phyloP scores from a whole-genome alignment of 1,139 yeast species.

The Geotrichum phurueaensis region DNA sequence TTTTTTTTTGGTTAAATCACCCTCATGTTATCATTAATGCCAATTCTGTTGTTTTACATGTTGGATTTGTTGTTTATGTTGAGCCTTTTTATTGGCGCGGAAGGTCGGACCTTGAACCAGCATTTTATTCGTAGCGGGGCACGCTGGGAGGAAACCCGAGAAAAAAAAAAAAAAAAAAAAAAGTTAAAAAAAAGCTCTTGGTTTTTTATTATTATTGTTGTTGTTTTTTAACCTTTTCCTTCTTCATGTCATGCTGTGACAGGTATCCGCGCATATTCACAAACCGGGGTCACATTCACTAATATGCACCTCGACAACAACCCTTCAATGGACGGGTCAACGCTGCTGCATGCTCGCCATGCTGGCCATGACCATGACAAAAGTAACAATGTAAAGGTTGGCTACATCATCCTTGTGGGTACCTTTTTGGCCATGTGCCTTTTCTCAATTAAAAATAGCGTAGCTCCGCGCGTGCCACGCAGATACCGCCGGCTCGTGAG shows the following conservation, averaged over 20 bases:
- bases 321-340: neutral
- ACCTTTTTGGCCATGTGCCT: constrained; percentile 30
- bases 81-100: neutral
- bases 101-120: neutral
- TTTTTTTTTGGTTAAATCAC: neutral
- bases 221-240: neutral
- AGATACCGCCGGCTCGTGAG: constrained; percentile 23
- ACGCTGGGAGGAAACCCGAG: neutral
- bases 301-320: neutral
- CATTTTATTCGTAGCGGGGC: neutral
- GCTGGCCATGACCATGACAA: constrained; percentile 35
- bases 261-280: neutral
- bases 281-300: neutral
- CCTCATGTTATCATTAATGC: neutral
- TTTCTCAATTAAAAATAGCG: constrained; percentile 25
- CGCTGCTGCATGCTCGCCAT: constrained; percentile 24
- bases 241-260: neutral
- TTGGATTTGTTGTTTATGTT: neutral
- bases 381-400: constrained; percentile 42
- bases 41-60: neutral
- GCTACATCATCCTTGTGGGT: constrained; percentile 41
- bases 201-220: neutral
- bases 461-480: constrained; percentile 32
- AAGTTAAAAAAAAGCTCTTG: neutral
- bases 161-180: neutral